phyloP scores from a whole-genome alignment of 2,329 filamentous ascomycete species.

The Ceratocystis variospora region DNA sequence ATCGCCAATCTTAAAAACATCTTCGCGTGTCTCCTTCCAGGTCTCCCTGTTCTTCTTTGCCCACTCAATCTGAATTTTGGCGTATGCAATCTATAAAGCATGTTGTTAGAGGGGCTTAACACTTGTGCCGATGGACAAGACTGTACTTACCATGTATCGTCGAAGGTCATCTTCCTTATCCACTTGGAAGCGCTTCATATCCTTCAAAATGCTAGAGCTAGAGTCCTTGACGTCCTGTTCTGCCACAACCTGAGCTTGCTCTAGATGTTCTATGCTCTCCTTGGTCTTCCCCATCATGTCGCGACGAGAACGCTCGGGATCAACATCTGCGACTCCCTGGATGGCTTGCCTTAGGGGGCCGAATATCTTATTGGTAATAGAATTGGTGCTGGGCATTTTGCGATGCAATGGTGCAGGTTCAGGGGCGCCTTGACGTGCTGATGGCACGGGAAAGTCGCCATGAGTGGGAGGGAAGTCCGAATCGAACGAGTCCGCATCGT shows the following conservation, averaged over 20 bases:
- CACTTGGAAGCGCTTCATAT: slow-evolving; percentile 80
- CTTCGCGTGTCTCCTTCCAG: slow-evolving; percentile 79
- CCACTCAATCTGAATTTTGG: slow-evolving; percentile 87
- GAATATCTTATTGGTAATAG: slow-evolving; percentile 87
- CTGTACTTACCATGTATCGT: slow-evolving; percentile 74
- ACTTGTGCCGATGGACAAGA: not conserved
- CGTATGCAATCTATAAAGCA: slow-evolving; percentile 64
- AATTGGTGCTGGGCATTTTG: slow-evolving; percentile 74
- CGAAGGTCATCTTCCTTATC: slow-evolving; percentile 93
- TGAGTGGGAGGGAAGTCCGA: slow-evolving; percentile 91
- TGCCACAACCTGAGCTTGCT: slow-evolving; percentile 78
- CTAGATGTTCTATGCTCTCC: slow-evolving; percentile 71
- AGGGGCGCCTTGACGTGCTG: slow-evolving; percentile 58
- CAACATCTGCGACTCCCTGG: slow-evolving; percentile 89
- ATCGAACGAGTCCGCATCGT: slow-evolving; percentile 82
- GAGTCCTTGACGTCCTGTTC: slow-evolving; percentile 90
- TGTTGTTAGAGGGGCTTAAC: slow-evolving; percentile 20
- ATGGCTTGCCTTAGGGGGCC: slow-evolving; percentile 90
- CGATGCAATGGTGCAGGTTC: slow-evolving; percentile 39
- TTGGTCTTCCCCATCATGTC: slow-evolving; percentile 93
- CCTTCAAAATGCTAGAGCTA: slow-evolving; percentile 72
- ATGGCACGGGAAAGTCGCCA: slow-evolving; percentile 57
- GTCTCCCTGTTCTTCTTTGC: slow-evolving; percentile 78
- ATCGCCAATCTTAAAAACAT: slow-evolving; percentile 76
- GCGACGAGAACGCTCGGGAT: slow-evolving; percentile 80